phyloP scores from a whole-genome alignment of 73 alveolate species.

The Breviolum minutum region DNA sequence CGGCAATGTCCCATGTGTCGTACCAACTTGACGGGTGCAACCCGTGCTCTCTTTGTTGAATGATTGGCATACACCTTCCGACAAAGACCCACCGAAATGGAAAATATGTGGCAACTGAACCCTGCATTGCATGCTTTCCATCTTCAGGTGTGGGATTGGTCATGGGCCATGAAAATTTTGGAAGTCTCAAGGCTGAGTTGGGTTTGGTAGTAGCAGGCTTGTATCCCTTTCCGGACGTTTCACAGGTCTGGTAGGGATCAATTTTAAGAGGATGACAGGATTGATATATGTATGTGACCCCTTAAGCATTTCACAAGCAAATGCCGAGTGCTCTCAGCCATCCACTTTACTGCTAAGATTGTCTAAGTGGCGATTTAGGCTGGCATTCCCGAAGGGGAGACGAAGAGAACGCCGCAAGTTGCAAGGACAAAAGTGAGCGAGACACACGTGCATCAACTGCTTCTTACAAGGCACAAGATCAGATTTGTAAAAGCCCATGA shows the following conservation, averaged over 20 bases:
- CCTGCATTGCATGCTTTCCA: no score
- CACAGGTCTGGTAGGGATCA: neutral
- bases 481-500: no score
- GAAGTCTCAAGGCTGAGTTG: no score
- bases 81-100: no score
- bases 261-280: neutral
- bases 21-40: neutral
- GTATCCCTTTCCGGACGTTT: neutral
- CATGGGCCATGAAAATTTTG: no score
- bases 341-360: neutral
- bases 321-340: neutral
- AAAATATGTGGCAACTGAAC: no score
- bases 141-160: no score
- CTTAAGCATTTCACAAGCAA: constrained; percentile 14
- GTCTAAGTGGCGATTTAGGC: neutral
- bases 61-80: neutral
- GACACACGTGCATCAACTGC: no score
- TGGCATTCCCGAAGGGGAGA: neutral
- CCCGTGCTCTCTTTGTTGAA: neutral
- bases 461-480: no score
- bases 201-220: no score
- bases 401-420: neutral
- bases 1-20: constrained; percentile 52
- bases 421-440: no score
- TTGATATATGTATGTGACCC: neutral